Evolutionary conservation across 73 alveolate species (phyloP).

Genomic region (Breviolum minutum): DNA sequence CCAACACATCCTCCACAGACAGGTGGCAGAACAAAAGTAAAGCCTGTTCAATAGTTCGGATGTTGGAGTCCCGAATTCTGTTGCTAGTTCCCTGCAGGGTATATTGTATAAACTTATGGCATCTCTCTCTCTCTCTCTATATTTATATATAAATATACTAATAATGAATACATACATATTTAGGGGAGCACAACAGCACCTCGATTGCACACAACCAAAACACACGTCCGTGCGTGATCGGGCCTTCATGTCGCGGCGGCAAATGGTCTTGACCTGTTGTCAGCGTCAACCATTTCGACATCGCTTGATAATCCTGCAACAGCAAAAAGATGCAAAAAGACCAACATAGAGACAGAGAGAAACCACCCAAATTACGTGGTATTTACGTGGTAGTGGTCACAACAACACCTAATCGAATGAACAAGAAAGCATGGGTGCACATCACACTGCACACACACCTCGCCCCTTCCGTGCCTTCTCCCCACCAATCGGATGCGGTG

Average conservation of each 20-base stretch:
- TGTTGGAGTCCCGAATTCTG: neutral
- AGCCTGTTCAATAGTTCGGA: neutral
- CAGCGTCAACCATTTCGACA: no score
- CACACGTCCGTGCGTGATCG: neutral
- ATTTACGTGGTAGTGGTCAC: no score
- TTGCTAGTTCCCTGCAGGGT: no score
- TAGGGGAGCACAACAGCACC: neutral
- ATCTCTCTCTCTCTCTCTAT: no score
- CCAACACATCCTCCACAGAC: constrained; percentile 55
- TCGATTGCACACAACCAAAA: neutral
- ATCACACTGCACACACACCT: neutral
- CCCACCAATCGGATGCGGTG: constrained; percentile 92
- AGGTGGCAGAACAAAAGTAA: neutral
- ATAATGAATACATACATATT: no score
- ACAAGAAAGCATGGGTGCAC: neutral
- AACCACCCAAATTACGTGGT: no score
- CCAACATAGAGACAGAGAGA: no score
- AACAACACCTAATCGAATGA: no score
- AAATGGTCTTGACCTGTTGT: constrained; percentile 52
- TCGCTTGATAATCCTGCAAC: no score
- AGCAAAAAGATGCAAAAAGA: no score
- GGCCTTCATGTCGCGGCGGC: constrained; percentile 70
- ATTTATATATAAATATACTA: no score
- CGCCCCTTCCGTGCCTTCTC: neutral
- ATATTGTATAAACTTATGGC: no score